phyloP scores from a whole-genome alignment of 371 early-diverging fungal species.

The Conidiobolus coronatus region DNA sequence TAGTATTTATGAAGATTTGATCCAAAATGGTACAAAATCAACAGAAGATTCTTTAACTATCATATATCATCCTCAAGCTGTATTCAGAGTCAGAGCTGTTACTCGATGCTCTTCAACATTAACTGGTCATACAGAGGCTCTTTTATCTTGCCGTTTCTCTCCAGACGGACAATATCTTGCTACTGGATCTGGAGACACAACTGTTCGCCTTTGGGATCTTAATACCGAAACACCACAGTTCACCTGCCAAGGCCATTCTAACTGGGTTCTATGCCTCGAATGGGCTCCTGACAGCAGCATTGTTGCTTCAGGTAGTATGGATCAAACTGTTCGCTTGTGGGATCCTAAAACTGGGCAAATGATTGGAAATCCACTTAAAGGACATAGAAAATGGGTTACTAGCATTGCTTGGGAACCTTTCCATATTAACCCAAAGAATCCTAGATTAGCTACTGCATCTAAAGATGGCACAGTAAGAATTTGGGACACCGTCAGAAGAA shows the following conservation, averaged over 20 bases:
- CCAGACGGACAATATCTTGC: constrained; percentile 84
- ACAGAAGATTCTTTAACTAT: constrained; percentile 70
- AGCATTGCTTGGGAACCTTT: constrained; percentile 80
- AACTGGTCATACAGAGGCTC: constrained; percentile 82
- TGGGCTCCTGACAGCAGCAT: constrained; percentile 78
- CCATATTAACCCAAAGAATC: constrained; percentile 50
- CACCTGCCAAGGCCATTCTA: constrained; percentile 34
- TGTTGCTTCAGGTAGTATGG: constrained; percentile 88
- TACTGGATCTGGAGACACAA: constrained; percentile 88
- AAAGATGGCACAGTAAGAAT: constrained; percentile 90
- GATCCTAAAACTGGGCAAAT: constrained; percentile 56
- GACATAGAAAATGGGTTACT: constrained; percentile 78
- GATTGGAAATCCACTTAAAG: constrained; percentile 49
- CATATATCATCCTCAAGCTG: constrained; percentile 79
- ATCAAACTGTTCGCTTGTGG: constrained; percentile 76
- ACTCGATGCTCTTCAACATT: constrained; percentile 73
- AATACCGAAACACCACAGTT: constrained; percentile 70
- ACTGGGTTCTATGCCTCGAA: constrained; percentile 83
- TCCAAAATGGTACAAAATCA: constrained; percentile 37
- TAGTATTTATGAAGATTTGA: constrained; percentile 46
- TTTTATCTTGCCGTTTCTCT: constrained; percentile 66
- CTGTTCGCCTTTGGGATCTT: constrained; percentile 93
- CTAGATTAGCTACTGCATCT: constrained; percentile 72
- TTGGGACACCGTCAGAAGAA: constrained; percentile 73
- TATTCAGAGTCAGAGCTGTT: constrained; percentile 79